These are phyloP conservation scores for Phaeosphaeriaceae sp. DNA, from an alignment of 2,329 filamentous ascomycete genomes.

Conservation along the genomic window DNA sequence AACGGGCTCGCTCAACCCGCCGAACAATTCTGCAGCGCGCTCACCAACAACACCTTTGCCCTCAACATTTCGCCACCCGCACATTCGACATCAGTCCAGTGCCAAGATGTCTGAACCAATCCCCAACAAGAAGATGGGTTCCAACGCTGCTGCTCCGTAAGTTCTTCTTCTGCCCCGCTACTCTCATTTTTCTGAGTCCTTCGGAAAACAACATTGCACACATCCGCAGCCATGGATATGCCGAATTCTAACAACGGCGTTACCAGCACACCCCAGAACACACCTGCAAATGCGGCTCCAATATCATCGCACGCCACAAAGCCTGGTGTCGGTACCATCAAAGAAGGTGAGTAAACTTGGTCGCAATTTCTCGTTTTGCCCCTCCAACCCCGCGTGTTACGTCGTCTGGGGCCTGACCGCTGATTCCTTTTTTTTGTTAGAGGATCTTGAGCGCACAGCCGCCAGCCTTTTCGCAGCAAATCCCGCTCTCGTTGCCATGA, in stretches of 20 bases:
- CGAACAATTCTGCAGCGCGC: conserved; percentile 43
- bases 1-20: conserved; percentile 33
- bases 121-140: conserved; percentile 69
- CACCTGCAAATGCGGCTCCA: conserved; percentile 90
- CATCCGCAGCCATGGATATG: conserved; percentile 36
- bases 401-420: conserved; percentile 40
- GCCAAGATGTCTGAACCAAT: conserved; percentile 70
- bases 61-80: conserved; percentile 42
- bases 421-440: conserved; percentile 59
- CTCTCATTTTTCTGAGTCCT: conserved; percentile 26
- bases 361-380: conserved; percentile 19
- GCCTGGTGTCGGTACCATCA: conserved; percentile 91
- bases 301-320: conserved; percentile 98
- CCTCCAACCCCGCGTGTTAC: conserved; percentile 38
- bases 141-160: conserved; percentile 69
- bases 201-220: conserved; percentile 5
- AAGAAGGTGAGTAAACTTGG: conserved; percentile 74
- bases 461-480: conserved; percentile 96
- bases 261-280: conserved; percentile 94
- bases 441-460: conserved; percentile 88
- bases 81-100: conserved; percentile 31
- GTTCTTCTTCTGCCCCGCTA: conserved; percentile 46
- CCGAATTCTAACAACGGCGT: conserved; percentile 39
- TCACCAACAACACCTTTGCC: conserved; percentile 37
- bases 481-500: conserved; percentile 93